Conservation (phyloP, 331 rosid genomes). For the Ulmus americana region DNA sequence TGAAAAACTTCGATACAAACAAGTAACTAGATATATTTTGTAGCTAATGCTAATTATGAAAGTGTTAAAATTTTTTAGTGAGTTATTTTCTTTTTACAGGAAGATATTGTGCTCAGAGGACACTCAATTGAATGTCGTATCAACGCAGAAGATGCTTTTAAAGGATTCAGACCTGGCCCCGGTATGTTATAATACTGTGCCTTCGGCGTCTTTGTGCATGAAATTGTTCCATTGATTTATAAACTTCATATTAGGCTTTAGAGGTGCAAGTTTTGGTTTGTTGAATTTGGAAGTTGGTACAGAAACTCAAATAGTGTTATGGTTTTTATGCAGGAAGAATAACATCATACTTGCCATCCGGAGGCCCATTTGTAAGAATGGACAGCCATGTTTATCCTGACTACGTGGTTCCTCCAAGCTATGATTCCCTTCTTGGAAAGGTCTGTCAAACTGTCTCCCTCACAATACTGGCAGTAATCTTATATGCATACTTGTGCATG, state of each 20-base stretch:
- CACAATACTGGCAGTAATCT: too few relatives aligned
- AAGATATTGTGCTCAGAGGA: slow-evolving; percentile 86
- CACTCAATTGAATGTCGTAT: slow-evolving; percentile 98
- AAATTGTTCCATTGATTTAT: background rate
- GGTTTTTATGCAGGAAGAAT: slow-evolving; percentile 64
- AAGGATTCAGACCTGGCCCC: slow-evolving; percentile 98
- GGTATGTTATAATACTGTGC: slow-evolving; percentile 37
- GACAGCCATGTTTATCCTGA: slow-evolving; percentile 95
- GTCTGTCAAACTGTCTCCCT: slow-evolving; percentile 25
- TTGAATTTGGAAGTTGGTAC: background rate
- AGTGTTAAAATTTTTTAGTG: slow-evolving; percentile 7
- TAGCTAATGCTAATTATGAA: slow-evolving; percentile 8
- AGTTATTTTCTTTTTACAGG: slow-evolving; percentile 41
- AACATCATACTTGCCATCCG: slow-evolving; percentile 91
- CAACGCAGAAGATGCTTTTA: slow-evolving; percentile 97
- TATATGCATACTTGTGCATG: too few relatives aligned
- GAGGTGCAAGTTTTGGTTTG: background rate
- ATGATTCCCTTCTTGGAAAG: slow-evolving; percentile 99
- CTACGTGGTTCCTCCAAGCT: slow-evolving; percentile 98
- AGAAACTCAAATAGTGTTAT: background rate
- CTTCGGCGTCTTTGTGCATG: background rate
- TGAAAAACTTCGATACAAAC: slow-evolving; percentile 68
- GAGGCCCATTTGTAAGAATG: slow-evolving; percentile 99
- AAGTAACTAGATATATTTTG: slow-evolving; percentile 43
- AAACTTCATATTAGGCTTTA: background rate